Conservation (phyloP, 164 flowering plant species). For the Kalanchoe fedtschenkoi region DNA sequence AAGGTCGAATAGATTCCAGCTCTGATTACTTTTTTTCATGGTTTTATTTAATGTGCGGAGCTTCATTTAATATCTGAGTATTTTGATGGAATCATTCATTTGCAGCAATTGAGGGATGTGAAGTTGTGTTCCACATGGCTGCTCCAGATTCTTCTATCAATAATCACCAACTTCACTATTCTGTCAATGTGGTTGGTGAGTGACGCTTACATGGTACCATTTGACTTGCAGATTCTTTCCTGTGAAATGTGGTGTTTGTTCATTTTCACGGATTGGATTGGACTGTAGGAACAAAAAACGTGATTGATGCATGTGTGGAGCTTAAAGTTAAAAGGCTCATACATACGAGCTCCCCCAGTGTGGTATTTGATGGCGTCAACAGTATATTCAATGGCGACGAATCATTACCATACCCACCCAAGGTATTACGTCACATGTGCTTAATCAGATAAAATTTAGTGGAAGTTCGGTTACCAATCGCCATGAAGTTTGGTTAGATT, state of each 20-base stretch:
- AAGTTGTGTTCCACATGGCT: slow-evolving; percentile 96
- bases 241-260: not conserved
- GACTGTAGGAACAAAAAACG: slow-evolving; percentile 63
- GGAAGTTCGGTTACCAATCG: not conserved
- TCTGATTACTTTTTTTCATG: too few species aligned
- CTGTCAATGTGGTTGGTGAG: slow-evolving; percentile 88
- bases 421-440: slow-evolving; percentile 31
- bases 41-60: not conserved
- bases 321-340: slow-evolving; percentile 72
- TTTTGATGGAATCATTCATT: slow-evolving; percentile 1
- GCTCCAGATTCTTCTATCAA: slow-evolving; percentile 98
- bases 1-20: too few species aligned
- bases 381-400: slow-evolving; percentile 73
- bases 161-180: slow-evolving; percentile 65
- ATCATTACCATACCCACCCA: slow-evolving; percentile 66
- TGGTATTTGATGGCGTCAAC: slow-evolving; percentile 91
- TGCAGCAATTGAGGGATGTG: slow-evolving; percentile 71
- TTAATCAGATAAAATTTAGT: not conserved
- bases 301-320: slow-evolving; percentile 82
- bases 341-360: slow-evolving; percentile 94
- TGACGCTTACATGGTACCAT: too few species aligned
- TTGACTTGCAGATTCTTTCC: not conserved
- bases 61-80: not conserved
- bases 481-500: not conserved
- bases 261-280: not conserved